Evolutionary conservation across 768 basidiomycete species (phyloP), one percentile per base, ranked within the genome.

Genomic region (Leccinum disarticulatum): DNA sequence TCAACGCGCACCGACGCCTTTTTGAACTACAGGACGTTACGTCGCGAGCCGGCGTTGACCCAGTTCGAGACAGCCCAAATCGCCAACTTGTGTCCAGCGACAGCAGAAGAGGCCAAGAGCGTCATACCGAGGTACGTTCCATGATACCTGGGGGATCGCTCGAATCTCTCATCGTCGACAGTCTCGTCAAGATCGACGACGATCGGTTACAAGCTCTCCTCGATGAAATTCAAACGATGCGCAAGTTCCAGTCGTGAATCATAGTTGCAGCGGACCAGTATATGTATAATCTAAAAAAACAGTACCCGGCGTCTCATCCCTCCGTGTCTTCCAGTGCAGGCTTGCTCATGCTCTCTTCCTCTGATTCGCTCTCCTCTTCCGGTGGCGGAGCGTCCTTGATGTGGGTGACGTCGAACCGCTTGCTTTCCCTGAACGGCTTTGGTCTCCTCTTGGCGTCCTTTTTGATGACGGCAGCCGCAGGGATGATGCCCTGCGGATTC

Each of bases 1-100:
- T 43, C 13, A 19, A 3, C 19, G 43, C 19, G 31, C 1, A 46
- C 43, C 43, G 19, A 46, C 19, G 11, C 19, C n/a, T 46, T 46
- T 27, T 46, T 30, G 27, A 33, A 52, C n/a, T 52, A 15, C 6
- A 93, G 92, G 69, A 91, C 90, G 1, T 76, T 95, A 7, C 83
- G 89, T 54, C 80, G 91, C 64, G 91, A 94, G 67, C 83, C 87
- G 0, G 85, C 85, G 3, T 71, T 96, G 41, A 92, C 92, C 2
- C 91, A 91, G 67, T 95, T 95, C 65, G 94, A 96, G 77, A 90
- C 90, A 4, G 93, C 93, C 3, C 94, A 96, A 70, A 90, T 96
- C 55, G 92, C 92, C 15, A 96, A 96, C 67, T 74, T 96, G 56
- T 93, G 91, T 68, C 94, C 94, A 14, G 90, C 87, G 43, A 86